A percentile compares a stretch with the other conserved stretches of the same genome.
These are phyloP conservation scores for Penicillium hordei DNA, from an alignment of 2,329 filamentous ascomycete species.

Conservation along the genomic window DNA sequence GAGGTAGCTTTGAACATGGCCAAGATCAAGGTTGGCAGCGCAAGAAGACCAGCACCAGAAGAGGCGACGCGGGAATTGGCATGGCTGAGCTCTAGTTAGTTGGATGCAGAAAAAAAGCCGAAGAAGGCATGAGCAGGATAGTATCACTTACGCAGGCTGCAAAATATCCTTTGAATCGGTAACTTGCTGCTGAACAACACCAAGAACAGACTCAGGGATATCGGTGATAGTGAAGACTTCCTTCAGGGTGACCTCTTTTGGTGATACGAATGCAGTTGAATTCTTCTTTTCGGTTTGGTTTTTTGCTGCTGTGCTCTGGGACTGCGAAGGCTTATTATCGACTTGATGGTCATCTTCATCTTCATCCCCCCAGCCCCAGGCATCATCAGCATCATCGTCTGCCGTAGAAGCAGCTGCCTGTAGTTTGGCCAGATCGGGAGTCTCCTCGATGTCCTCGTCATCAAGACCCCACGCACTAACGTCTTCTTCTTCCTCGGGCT, in stretches of 20 bases:
- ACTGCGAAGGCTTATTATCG: conserved; percentile 17
- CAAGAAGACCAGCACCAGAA: conserved; percentile 45
- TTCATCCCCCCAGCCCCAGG: conserved; percentile 85
- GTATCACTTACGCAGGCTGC: conserved; percentile 36
- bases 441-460: conserved; percentile 41
- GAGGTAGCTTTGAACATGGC: conserved; percentile 54
- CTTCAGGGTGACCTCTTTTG: conserved; percentile 70
- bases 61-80: conserved; percentile 41
- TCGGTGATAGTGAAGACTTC: conserved; percentile 89
- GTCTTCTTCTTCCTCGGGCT: conserved; percentile 40
- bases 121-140: neutral
- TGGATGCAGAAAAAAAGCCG: neutral
- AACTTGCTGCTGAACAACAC: conserved; percentile 44
- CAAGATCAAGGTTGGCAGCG: conserved; percentile 48
- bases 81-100: conserved; percentile 31
- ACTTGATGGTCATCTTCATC: conserved; percentile 38
- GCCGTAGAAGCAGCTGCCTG: conserved; percentile 18
- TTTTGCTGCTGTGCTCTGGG: conserved; percentile 17
- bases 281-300: conserved; percentile 27
- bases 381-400: conserved; percentile 55
- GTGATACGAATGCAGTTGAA: conserved; percentile 14
- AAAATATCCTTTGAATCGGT: conserved; percentile 42
- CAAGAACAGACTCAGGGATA: conserved; percentile 73
- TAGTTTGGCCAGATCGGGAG: conserved; percentile 24
- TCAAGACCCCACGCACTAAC: conserved; percentile 55